Percentiles rank a stretch among this genome's conserved stretches.
These are phyloP conservation scores for Termitomyces sp. DNA, from an alignment of 768 basidiomycete genomes.

Conservation along the genomic window DNA sequence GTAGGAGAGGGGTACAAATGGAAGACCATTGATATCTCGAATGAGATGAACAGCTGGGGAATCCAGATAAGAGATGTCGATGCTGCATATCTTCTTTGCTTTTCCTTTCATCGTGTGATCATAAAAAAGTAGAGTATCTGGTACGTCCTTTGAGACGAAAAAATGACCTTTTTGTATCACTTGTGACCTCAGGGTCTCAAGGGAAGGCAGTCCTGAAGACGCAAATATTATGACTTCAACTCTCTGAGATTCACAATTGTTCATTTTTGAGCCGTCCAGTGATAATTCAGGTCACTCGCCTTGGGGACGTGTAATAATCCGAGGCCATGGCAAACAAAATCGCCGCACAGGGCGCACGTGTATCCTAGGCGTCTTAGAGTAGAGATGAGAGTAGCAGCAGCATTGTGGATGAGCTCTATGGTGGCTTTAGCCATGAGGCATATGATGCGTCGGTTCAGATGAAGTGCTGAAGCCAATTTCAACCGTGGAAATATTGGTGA, in stretches of 20 bases:
- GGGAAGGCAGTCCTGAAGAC: background rate
- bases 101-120: constrained; percentile 1
- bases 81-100: background rate
- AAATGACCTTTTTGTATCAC: constrained; percentile 8
- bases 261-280: background rate
- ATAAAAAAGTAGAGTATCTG: constrained; percentile 3
- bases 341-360: constrained; percentile 12
- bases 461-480: background rate
- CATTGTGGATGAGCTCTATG: background rate
- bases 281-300: background rate
- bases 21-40: constrained; percentile 1
- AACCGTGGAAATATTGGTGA: background rate
- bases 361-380: constrained; percentile 7
- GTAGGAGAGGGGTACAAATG: constrained; percentile 9
- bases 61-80: constrained; percentile 4
- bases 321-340: constrained; percentile 9
- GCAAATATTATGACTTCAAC: constrained; percentile 9
- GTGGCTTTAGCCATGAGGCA: background rate
- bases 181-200: constrained; percentile 5
- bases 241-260: background rate
- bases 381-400: constrained; percentile 2
- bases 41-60: constrained; percentile 3
- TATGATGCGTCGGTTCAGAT: background rate
- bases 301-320: constrained; percentile 1
- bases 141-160: background rate